Base-by-base conservation (phyloP, 306 rosid genomes). In the Psophocarpus tetragonolobus region DNA sequence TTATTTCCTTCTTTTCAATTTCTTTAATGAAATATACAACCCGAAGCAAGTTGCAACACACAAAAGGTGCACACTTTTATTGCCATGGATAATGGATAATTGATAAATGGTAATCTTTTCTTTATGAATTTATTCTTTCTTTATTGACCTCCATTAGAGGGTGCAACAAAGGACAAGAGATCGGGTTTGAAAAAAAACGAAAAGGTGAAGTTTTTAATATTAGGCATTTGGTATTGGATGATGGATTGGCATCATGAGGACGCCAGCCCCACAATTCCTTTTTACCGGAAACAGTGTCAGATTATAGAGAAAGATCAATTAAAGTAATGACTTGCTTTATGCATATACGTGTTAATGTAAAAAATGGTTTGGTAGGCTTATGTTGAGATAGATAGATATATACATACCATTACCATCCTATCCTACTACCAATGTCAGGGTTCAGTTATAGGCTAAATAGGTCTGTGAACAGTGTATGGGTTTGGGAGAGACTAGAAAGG, bases 351-450 rank as follows among this genome's bases (percentile, higher is more conserved):
- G 68, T 71, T 51, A 38, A 78, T 84, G 78, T n/a, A 61, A 73
- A 70, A 64, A 50, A 51, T 57, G 74, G 71, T 67, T 74, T 44
- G 80, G 66, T 29, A 27, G 53, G 77, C 45, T 57, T 58, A 58
- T 72, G 27, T 45, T 30, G 17, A 33, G 45, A 32, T 47, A 83
- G 85, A 76, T 80, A 79, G 76, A 23, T 3, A 9, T 2, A 14
- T 26, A 54, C 6, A 26, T 57, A 12, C 64, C 10, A 17, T 27
- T 60, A 29, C 66, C 50, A 44, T 63, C 45, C 78, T 81, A 84
- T 80, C 78, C 83, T 80, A 78, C 83, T 80, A 78, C 77, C 78
- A 84, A 87, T 88, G 93, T 80, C 88, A 85, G 96, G 84, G 71
- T 78, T 30, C 75, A 82, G 87, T 65, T 30, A 68, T 68, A 80